Base-by-base conservation (phyloP, 371 early-diverging fungal genomes). In the Enterocytospora artemiae region DNA sequence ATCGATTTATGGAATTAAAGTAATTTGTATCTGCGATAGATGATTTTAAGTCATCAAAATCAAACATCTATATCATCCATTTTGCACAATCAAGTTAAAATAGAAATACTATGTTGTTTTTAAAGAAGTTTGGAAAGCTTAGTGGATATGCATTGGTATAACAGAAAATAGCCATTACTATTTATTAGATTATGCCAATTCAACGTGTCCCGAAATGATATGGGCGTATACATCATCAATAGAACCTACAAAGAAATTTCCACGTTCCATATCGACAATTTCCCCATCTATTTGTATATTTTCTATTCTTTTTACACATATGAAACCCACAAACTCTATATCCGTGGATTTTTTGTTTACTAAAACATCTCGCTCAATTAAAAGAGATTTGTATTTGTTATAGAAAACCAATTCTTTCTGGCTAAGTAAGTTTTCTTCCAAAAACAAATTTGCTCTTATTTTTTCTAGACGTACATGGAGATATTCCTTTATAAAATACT, bases 171-270 rank as follows among this genome's bases (percentile, higher is more conserved):
- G 18, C 18, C 18, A 18, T 12, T 39, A 18, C 12, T 18, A 58
- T 25, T 18, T 43, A 62, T 28, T 16, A 5, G 18, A 16, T 63
- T 49, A 74, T 5, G 71, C 48, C 16, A 74, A 49, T 9, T 31
- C 28, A 25, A 74, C 57, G 0, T 54, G 31, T 24, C 51, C 50
- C 22, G 32, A 45, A n/a, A 18, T 39, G 1, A 74, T 18, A 14
- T 64, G 39, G 36, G 58, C 50, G 25, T 24, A 41, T 4, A 74
- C 58, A 61, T 74, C 67, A 24, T 39, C 20, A 9, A 71, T 33
- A n/a, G 30, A 24, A 16, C 63, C 71, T 34, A 74, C 58, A 71
- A 63, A 70, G 52, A 74, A 71, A 54, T 71, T 68, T 5, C 69
- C 74, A 58, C 48, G 37, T 25, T 33, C 14, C 45, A 74, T 57